Evolutionary conservation across 139 green algal species (phyloP).

Genomic region (Chlorella sp.): DNA sequence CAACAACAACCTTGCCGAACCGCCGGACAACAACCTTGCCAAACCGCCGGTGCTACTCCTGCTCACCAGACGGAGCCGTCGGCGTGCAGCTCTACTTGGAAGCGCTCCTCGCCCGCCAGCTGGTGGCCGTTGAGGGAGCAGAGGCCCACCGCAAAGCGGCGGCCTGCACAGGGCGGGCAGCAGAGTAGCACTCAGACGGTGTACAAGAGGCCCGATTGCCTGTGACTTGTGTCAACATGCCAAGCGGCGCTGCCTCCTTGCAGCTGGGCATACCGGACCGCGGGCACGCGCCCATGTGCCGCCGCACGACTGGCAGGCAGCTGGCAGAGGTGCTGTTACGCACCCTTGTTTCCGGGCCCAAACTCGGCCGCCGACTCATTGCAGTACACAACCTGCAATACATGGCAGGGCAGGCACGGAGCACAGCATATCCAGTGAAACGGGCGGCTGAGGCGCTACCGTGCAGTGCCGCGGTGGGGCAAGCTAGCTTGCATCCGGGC

Average conservation of each 20-base stretch:
- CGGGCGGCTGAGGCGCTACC: too few relatives aligned
- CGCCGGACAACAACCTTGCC: too few relatives aligned
- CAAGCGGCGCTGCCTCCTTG: too few relatives aligned
- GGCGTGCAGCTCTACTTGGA: constrained; percentile 29
- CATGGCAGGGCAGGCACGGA: background rate
- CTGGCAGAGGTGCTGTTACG: background rate
- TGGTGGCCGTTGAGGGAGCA: constrained; percentile 34
- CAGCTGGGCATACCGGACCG: too few relatives aligned
- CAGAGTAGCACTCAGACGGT: background rate
- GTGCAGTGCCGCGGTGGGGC: too few relatives aligned
- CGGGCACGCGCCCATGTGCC: too few relatives aligned
- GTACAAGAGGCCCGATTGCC: background rate
- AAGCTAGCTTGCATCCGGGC: too few relatives aligned
- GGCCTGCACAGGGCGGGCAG: constrained; percentile 16
- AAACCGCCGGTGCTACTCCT: too few relatives aligned
- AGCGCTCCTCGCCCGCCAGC: constrained; percentile 45
- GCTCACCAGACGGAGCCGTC: constrained; percentile 40
- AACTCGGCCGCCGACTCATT: constrained; percentile 1
- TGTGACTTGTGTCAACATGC: too few relatives aligned
- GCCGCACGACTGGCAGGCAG: too few relatives aligned
- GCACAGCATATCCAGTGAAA: too few relatives aligned
- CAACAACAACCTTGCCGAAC: too few relatives aligned
- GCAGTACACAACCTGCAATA: constrained; percentile 12
- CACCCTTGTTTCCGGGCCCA: constrained; percentile 9
- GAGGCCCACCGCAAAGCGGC: constrained; percentile 22